Evolutionary conservation across 164 flowering plant genomes (phyloP).

Genomic region (Piper betle): DNA sequence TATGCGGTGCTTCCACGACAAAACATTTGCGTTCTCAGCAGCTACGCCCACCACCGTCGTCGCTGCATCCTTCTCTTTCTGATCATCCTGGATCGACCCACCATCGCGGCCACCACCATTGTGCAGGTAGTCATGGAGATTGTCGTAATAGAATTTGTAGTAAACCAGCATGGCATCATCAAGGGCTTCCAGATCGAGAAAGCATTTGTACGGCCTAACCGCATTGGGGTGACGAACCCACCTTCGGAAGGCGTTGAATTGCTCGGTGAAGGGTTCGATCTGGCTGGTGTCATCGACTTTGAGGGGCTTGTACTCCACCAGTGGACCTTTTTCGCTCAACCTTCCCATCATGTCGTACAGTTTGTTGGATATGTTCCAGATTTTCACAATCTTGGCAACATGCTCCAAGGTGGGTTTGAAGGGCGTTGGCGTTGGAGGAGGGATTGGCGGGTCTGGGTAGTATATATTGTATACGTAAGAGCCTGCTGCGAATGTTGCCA

Average conservation of each 20-base stretch:
- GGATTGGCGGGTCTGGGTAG: too few relatives aligned
- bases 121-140: constrained; percentile 13
- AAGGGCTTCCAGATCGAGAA: constrained; percentile 9
- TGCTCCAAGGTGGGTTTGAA: too few relatives aligned
- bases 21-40: too few relatives aligned
- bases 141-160: constrained; percentile 14
- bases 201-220: constrained; percentile 17
- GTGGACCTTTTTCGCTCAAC: neutral
- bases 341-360: neutral
- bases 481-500: too few relatives aligned
- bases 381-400: neutral
- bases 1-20: constrained; percentile 17
- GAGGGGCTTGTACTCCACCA: constrained; percentile 11
- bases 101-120: neutral
- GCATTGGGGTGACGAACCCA: constrained; percentile 18
- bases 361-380: too few relatives aligned
- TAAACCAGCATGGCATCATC: constrained; percentile 19
- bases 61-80: neutral
- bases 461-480: too few relatives aligned
- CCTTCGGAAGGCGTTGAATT: constrained; percentile 11
- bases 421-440: neutral
- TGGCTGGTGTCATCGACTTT: constrained; percentile 10
- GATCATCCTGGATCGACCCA: neutral
- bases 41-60: neutral
- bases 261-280: constrained; percentile 16